Evolutionary conservation across 140 eudicot genomes (phyloP), one percentile per base, ranked within the genome.

Genomic region (Anethum foeniculum): DNA sequence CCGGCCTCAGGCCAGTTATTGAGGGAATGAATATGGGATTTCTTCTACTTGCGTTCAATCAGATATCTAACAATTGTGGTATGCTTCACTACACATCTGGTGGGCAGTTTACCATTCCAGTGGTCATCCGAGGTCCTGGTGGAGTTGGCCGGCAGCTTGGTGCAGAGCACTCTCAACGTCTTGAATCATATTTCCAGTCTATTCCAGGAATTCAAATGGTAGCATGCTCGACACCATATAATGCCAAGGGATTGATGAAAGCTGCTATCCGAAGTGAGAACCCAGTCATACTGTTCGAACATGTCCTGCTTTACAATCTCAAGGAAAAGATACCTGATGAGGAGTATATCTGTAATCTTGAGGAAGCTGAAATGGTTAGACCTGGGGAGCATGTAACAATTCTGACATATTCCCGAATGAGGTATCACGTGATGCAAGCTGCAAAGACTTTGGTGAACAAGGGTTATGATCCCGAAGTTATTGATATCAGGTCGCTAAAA

Each of bases 1-100:
- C 89, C 0, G 89, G 89, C 79, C 89, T 86, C 9, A 80, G 94
- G 69, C 94, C 94, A 23, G 78, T 90, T 19, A 75, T 90, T n/a
- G 94, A 90, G 81, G 94, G 94, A 44, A 90, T 90, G 94, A 90
- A 90, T 79, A 90, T 90, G 94, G 94, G 94, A 12, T 90, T 88
- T 79, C 90, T 90, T 69, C 86, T 90, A 32, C 82, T 90, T 11
- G 94, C 94, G n/a, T 90, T 90, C 82, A 90, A 90, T 79, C 94
- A 90, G 76, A 90, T 90, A 71, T 90, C 94, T 12, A 86, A 90
- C 88, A 90, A 90, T 81, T 90, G 94, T 74, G 94, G 94, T 34
- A 90, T 90, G 94, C 94, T 90, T 78, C 94, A 90, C 85, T 90
- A 90, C 88, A 90, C 94, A 11, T 90, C 92, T 44, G 94, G 91